phyloP scores from a whole-genome alignment of 2,329 filamentous ascomycete species.

The Sclerotinia minor region DNA sequence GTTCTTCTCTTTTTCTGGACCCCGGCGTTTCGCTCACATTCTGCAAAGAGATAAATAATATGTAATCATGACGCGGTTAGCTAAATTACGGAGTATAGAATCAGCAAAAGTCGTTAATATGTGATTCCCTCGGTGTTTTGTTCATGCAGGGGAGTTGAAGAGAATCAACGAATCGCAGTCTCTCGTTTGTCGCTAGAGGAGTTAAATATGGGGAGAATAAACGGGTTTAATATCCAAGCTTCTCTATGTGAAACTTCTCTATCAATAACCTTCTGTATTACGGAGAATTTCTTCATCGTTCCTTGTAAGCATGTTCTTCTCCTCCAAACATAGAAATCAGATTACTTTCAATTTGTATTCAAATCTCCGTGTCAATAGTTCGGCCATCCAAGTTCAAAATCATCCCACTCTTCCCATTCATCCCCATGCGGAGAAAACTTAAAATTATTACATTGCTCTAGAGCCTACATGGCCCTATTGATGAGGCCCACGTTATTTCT shows the following conservation, averaged over 20 bases:
- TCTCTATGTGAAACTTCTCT: constrained; percentile 20
- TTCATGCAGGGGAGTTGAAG: neutral
- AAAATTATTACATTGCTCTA: neutral
- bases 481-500: neutral
- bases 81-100: too few species aligned
- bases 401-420: neutral
- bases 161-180: constrained; percentile 1
- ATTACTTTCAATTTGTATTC: too few species aligned
- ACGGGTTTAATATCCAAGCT: neutral
- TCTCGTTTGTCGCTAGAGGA: neutral
- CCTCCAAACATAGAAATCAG: neutral
- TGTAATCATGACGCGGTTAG: constrained; percentile 8
- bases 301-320: neutral
- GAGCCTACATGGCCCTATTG: neutral
- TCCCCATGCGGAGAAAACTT: neutral
- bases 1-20: neutral
- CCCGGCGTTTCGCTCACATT: constrained; percentile 16
- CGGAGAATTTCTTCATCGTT: neutral
- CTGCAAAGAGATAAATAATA: neutral
- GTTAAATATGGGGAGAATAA: neutral
- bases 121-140: constrained; percentile 17
- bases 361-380: neutral
- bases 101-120: constrained; percentile 7
- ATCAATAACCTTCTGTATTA: neutral
- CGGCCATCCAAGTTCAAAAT: neutral